Evolutionary conservation across 2,329 filamentous ascomycete genomes (phyloP), one percentile per base, ranked within the genome.

Genomic region (Xylariaceae sp.): DNA sequence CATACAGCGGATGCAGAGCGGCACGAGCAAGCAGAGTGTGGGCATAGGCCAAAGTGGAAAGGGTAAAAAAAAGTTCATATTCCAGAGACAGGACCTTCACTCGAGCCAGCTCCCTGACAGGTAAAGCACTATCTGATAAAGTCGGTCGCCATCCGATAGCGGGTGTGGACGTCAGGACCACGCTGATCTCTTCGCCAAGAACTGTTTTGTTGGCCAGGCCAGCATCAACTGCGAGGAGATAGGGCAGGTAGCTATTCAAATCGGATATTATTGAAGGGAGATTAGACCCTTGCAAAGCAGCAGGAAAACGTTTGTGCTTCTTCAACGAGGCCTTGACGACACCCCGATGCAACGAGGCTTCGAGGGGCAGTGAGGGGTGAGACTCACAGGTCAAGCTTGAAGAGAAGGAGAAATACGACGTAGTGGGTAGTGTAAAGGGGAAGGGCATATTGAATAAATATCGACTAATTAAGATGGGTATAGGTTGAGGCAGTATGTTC

Each of bases 391-490:
- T 83, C 74, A 96, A 88, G 73, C 81, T 89, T 40, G 88, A 81
- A 20, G 90, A 89, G 71, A 96, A 93, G 50, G 90, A 88, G 70
- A 96, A 88, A 51, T 89, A 85, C 32, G 92, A 96, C 4, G 93
- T 97, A 0, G 93, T 98, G 1, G 95, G 93, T 29, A 98, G 85
- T 10, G 84, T 77, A 69, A 96, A 97, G 12, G 90, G 89, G 71
- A 90, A 98, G 29, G 93, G 93, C 95, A 98, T 98, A 1, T 57
- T 60, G 54, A 1, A 19, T 37, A 44, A 18, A 14, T 98, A 1
- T 57, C 59, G 54, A 1, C 18, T 37, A 44, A 18, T 12, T 46
- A 18, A 23, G 23, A 26, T 4, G 9, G 23, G 9, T 4, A 26
- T 26, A n/a, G 14, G 16, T 19, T 20, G 12, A 12, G 29, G 18